These are phyloP conservation scores for Helenozyma baotianmanensis DNA, from an alignment of 805 yeast species.

Conservation along the genomic window DNA sequence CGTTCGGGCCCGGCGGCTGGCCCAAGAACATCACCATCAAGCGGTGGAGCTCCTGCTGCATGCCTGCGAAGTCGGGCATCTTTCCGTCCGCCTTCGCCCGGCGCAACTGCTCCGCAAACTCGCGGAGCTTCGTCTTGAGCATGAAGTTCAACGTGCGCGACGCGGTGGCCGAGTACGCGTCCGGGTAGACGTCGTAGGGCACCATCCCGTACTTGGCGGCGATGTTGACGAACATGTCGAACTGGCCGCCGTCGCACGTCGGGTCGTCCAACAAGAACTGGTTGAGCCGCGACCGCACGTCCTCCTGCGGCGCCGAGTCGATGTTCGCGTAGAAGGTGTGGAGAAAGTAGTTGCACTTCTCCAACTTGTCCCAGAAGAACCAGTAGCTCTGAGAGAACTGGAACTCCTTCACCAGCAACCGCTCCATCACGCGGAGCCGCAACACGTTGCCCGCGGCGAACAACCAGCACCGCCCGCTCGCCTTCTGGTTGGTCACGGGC, in stretches of 20 bases:
- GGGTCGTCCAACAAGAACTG: constrained; percentile 17
- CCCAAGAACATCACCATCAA: constrained; percentile 19
- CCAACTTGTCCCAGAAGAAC: constrained; percentile 19
- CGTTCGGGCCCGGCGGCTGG: constrained; percentile 14
- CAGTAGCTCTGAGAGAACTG: constrained; percentile 19
- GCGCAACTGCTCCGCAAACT: constrained; percentile 17
- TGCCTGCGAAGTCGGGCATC: too few relatives aligned
- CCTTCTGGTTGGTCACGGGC: constrained; percentile 40
- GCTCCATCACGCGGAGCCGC: constrained; percentile 15
- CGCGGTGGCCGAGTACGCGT: constrained; percentile 16
- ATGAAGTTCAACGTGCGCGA: constrained; percentile 16
- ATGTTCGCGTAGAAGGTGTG: constrained; percentile 13
- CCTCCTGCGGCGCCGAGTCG: constrained; percentile 10
- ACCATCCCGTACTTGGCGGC: constrained; percentile 18
- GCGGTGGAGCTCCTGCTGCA: constrained; percentile 18
- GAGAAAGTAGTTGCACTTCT: constrained; percentile 17
- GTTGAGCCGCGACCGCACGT: constrained; percentile 13
- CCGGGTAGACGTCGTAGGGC: constrained; percentile 16
- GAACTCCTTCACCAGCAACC: constrained; percentile 15
- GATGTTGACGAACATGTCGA: constrained; percentile 17
- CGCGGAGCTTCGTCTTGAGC: constrained; percentile 18
- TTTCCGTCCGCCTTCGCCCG: constrained; percentile 1
- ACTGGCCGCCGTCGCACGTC: constrained; percentile 18
- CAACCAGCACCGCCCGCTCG: constrained; percentile 20
- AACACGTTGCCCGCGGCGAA: constrained; percentile 17